Evolutionary conservation across 495 filamentous ascomycete genomes (phyloP), one percentile per base, ranked within the genome.

Genomic region (Hypoxylon trugodes): DNA sequence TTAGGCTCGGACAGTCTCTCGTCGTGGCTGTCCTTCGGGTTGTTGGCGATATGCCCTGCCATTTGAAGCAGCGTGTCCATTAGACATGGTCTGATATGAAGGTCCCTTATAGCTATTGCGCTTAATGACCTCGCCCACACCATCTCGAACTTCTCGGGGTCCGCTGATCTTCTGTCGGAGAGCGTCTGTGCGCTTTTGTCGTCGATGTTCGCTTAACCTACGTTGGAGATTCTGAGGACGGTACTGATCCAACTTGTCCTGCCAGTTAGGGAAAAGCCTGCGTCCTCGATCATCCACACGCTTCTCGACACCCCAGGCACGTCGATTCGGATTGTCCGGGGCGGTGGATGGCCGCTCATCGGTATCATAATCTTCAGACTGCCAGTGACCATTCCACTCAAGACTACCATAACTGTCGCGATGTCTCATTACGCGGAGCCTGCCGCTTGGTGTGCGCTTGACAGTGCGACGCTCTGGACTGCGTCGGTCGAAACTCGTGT

Each of bases 101-200:
- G 67, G 67, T 13, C 70, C 67, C 53, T 43, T 68, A 33, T 72
- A 74, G 37, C 71, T 74, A 16, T 65, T 73, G 33, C 74, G 65
- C 24, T 75, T 65, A 35, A 84, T 77, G 30, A 84, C 77, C 28
- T 84, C 83, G 13, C 81, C 80, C 6, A 84, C 74, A 8, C 82
- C 82, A 46, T 82, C 79, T 43, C 77, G 69, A 18, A 84, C 79
- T 28, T 79, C 80, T 25, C 73, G 70, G 3, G 82, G 82, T 0
- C 71, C 72, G 42, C 78, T 80, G 28, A 96, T 96, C 63, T 82
- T 89, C 53, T 83, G 79, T 67, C 89, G 84, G 49, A 96, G 78
- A 61, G 77, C 81, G 50, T 88, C 81, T 41, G 86, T 82, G 51
- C 87, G 77, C 61, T 84, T 87, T 74, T 91, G 90, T 21, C 86